These are phyloP conservation scores for Tetrapyrgos nigripes DNA, from an alignment of 1,284 basidiomycete genomes.

Conservation along the genomic window DNA sequence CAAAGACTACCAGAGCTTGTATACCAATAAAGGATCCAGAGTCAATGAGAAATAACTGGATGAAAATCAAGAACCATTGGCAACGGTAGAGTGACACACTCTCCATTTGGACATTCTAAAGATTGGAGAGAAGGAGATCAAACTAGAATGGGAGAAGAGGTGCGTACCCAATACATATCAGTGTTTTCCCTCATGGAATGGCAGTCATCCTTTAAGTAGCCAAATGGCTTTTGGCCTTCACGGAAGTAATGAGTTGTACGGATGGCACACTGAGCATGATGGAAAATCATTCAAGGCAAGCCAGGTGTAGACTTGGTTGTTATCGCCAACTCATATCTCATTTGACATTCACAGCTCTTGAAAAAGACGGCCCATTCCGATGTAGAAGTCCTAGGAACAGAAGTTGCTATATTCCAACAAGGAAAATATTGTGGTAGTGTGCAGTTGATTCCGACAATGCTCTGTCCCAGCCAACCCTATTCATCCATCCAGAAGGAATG, in stretches of 20 bases:
- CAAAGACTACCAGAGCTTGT: background rate
- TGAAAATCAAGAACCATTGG: background rate
- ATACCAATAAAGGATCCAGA: background rate
- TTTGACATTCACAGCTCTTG: background rate
- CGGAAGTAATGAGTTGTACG: too few relatives aligned
- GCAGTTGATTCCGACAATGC: background rate
- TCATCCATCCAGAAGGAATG: background rate
- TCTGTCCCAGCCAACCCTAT: background rate
- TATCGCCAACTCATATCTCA: too few relatives aligned
- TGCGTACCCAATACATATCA: background rate
- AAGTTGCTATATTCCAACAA: background rate
- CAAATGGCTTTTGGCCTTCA: too few relatives aligned
- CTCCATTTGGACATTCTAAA: background rate
- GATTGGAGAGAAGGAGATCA: background rate
- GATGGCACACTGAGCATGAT: too few relatives aligned
- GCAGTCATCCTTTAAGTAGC: too few relatives aligned
- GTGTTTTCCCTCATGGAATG: background rate
- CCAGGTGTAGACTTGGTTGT: too few relatives aligned
- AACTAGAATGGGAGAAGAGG: background rate
- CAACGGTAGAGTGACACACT: background rate
- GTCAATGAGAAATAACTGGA: too few relatives aligned
- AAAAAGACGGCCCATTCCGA: too few relatives aligned
- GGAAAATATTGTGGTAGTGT: too few relatives aligned
- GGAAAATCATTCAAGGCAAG: too few relatives aligned
- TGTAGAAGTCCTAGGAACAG: background rate